Base-by-base conservation (phyloP, 108 stramenopile species). In the Cyclotella atomus region DNA sequence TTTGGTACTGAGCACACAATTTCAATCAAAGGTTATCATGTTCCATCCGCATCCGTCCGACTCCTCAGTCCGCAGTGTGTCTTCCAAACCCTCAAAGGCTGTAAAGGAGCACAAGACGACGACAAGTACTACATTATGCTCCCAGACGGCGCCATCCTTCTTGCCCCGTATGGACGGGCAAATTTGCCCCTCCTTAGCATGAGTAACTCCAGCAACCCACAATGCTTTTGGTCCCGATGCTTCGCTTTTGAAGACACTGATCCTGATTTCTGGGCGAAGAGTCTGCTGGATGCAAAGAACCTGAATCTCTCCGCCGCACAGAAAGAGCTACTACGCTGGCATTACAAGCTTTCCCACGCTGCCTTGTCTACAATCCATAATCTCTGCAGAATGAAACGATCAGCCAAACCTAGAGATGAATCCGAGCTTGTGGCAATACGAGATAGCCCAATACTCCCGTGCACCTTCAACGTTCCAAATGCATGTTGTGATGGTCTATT, bases 261-360 rank as follows among this genome's bases (percentile, higher is more conserved):
- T 25, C 2, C 24, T 15, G 4, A 5, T 27, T 6, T 27, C 20
- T 34, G n/a, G 32, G 24, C 25, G 25, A 28, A 4, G 28, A 55
- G 5, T 4, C 16, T 55, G 4, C 23, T 3, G 28, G 28, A n/a
- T n/a, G n/a, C n/a, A n/a, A n/a, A n/a, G 8, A 55, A 55, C 28
- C 5, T 6, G 25, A 55, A 55, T 55, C 54, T 55, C 15, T 28
- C 54, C 4, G 7, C 25, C 25, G 4, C 25, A 7, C 54, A 55
- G 25, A 55, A 55, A 17, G 68, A 70, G 43, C 2, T 70, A 16
- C 27, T 70, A 3, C 55, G 41, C 2, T 70, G 68, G 68, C 56
- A 70, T 30, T 38, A 70, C 16, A 20, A 56, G 0, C n/a, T 70
- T 3, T 70, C 68, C 16, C 68, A 70, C 59, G 56, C 56, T 8